Evolutionary conservation across 2,329 filamentous ascomycete species (phyloP).

Genomic region (Aureobasidium namibiae): DNA sequence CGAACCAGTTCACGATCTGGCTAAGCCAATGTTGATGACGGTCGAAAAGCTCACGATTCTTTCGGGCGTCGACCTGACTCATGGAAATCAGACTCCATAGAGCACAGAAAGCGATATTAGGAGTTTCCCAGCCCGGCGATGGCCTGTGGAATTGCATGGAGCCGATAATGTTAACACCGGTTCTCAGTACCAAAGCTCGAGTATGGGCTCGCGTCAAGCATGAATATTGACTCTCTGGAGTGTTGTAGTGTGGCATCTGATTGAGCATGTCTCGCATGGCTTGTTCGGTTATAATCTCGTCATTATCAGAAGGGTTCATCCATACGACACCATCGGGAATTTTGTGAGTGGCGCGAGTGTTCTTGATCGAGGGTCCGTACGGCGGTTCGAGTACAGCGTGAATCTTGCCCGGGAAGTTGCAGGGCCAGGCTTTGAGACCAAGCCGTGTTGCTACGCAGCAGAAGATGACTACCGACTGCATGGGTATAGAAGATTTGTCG

Average conservation of each 20-base stretch:
- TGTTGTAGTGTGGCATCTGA: conserved; percentile 39
- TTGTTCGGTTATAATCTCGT: conserved; percentile 21
- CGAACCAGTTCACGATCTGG: conserved; percentile 56
- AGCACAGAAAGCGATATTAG: conserved; percentile 57
- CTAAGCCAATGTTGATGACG: conserved; percentile 51
- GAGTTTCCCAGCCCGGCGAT: conserved; percentile 1
- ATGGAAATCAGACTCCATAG: conserved; percentile 58
- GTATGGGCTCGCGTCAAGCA: conserved; percentile 59
- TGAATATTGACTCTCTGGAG: conserved; percentile 29
- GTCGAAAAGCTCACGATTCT: conserved; percentile 19
- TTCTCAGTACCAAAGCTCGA: conserved; percentile 63
- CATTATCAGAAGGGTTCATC: conserved; percentile 70
- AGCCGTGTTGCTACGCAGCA: conserved; percentile 68
- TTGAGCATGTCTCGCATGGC: conserved; percentile 41
- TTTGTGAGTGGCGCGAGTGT: conserved; percentile 19
- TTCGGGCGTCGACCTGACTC: conserved; percentile 21
- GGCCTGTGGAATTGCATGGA: conserved; percentile 40
- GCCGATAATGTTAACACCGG: conserved; percentile 71
- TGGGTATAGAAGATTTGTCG: conserved; percentile 70
- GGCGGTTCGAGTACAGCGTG: conserved; percentile 60
- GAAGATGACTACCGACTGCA: conserved; percentile 82
- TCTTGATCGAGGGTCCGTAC: conserved; percentile 37
- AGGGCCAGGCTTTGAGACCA: conserved; percentile 68
- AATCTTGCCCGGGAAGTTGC: conserved; percentile 76
- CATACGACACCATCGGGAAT: conserved; percentile 52